phyloP scores from a whole-genome alignment of 768 basidiomycete species.

The Mrakia hoshinonis region DNA sequence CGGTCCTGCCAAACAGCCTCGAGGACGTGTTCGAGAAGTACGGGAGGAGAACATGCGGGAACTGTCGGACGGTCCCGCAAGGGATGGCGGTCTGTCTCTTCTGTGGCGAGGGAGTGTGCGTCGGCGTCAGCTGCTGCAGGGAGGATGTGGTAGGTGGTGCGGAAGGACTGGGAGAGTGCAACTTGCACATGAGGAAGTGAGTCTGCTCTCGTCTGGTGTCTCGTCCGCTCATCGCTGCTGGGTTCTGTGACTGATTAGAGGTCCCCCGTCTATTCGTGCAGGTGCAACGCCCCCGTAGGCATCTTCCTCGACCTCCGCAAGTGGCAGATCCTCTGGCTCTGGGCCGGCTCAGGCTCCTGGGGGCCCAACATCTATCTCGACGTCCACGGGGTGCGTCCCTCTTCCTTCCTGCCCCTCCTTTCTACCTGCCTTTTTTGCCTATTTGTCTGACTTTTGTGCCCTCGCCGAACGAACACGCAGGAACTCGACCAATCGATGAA shows the following conservation, averaged over 20 bases:
- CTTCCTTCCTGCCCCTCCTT: slow-evolving; percentile 10
- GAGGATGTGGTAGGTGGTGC: slow-evolving; percentile 48
- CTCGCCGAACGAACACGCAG: background rate
- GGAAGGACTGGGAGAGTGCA: slow-evolving; percentile 73
- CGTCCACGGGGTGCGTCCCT: slow-evolving; percentile 60
- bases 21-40: slow-evolving; percentile 73
- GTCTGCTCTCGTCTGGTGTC: slow-evolving; percentile 40
- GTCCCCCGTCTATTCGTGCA: slow-evolving; percentile 37
- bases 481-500: slow-evolving; percentile 43
- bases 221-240: background rate
- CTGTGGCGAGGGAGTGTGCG: slow-evolving; percentile 78
- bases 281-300: slow-evolving; percentile 82
- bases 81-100: slow-evolving; percentile 87
- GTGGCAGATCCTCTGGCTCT: slow-evolving; percentile 80
- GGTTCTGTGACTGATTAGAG: no score
- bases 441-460: background rate
- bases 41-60: slow-evolving; percentile 61
- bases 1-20: slow-evolving; percentile 67
- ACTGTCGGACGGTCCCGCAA: slow-evolving; percentile 67
- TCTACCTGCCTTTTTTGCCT: background rate
- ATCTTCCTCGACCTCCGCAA: slow-evolving; percentile 86
- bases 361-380: slow-evolving; percentile 84
- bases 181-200: slow-evolving; percentile 87
- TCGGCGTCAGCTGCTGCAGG: slow-evolving; percentile 85
- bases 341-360: slow-evolving; percentile 82